phyloP scores from a whole-genome alignment of 2,329 filamentous ascomycete species.

The Fusarium anthophilum region DNA sequence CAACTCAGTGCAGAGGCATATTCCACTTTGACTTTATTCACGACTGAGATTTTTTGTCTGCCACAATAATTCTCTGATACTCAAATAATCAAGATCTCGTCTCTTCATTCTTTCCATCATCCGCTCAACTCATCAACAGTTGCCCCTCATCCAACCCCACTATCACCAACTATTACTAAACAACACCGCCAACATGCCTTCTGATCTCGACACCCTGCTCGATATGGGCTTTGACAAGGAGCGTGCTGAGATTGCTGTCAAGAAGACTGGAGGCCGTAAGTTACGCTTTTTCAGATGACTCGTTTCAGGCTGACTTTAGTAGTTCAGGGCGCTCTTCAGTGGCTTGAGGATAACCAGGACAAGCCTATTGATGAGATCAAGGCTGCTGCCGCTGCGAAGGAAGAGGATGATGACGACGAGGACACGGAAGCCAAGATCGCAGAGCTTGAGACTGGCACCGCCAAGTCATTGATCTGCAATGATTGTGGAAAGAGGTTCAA shows the following conservation, averaged over 20 bases:
- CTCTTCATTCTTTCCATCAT: background rate
- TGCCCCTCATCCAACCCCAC: slow-evolving; percentile 35
- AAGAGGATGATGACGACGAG: slow-evolving; percentile 59
- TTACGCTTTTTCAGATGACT: slow-evolving; percentile 16
- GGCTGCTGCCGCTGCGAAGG: slow-evolving; percentile 52
- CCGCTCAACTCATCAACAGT: background rate
- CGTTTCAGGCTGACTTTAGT: slow-evolving; percentile 12
- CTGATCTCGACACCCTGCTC: slow-evolving; percentile 69
- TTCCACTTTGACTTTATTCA: background rate
- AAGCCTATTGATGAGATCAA: slow-evolving; percentile 86
- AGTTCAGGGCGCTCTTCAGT: slow-evolving; percentile 92
- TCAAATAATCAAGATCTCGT: background rate
- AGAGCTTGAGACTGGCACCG: slow-evolving; percentile 75
- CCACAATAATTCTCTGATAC: background rate
- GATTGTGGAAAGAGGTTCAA: slow-evolving; percentile 94
- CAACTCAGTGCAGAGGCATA: background rate
- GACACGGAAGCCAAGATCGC: slow-evolving; percentile 65
- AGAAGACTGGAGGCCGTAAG: slow-evolving; percentile 82
- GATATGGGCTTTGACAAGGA: slow-evolving; percentile 86
- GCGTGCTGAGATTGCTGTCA: slow-evolving; percentile 83
- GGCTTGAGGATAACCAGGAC: slow-evolving; percentile 92
- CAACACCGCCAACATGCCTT: slow-evolving; percentile 60
- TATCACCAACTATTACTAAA: slow-evolving; percentile 31
- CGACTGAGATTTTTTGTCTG: background rate
- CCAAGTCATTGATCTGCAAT: slow-evolving; percentile 88